Percentiles rank a stretch among this genome's conserved stretches.
These are phyloP conservation scores for Calonectria leucothoes DNA, from an alignment of 2,329 filamentous ascomycete genomes.

Conservation along the genomic window DNA sequence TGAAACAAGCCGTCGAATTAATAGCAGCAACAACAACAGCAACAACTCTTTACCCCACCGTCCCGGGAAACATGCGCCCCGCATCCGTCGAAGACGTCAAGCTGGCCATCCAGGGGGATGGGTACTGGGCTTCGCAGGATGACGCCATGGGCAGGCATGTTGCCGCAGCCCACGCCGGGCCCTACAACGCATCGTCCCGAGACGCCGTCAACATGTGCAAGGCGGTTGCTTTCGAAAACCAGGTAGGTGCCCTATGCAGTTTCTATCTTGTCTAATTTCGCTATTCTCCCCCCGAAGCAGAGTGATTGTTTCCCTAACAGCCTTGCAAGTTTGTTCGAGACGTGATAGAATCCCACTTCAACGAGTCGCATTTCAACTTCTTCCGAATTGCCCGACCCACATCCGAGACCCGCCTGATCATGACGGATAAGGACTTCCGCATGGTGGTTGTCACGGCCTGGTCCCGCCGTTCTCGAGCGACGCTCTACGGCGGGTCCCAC, in stretches of 20 bases:
- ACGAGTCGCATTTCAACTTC: neutral
- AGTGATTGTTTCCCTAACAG: too few species aligned
- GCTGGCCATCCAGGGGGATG: neutral
- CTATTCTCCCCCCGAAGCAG: neutral
- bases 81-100: neutral
- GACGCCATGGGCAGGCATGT: neutral
- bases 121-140: neutral
- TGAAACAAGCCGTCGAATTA: neutral
- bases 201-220: neutral
- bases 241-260: neutral
- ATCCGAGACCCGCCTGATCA: neutral
- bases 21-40: neutral
- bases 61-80: neutral
- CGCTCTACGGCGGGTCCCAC: neutral
- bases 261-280: neutral
- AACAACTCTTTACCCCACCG: neutral
- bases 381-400: neutral
- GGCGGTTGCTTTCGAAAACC: neutral
- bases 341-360: neutral
- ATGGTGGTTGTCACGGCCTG: neutral
- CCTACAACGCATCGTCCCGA: neutral
- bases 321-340: neutral
- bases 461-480: neutral
- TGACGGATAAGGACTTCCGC: neutral
- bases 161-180: neutral